Evolutionary conservation across 352 stramenopile genomes (phyloP).

Genomic region (Pythium utonaiense): DNA sequence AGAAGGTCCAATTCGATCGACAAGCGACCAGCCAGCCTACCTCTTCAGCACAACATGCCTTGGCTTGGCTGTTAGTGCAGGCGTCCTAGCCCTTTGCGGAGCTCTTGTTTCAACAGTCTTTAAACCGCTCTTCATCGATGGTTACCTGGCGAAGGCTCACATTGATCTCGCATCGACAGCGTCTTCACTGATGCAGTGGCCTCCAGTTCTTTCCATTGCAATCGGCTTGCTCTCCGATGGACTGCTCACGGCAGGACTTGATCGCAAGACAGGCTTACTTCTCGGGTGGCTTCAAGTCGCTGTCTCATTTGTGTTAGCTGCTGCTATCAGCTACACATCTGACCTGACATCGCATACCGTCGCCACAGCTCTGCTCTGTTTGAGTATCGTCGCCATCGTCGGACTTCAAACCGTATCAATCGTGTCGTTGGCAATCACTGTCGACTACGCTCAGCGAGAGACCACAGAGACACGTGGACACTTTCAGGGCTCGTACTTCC

Average conservation of each 20-base stretch:
- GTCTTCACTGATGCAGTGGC: constrained; percentile 14
- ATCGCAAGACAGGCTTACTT: constrained; percentile 55
- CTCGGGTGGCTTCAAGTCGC: constrained; percentile 26
- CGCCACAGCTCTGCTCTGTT: neutral
- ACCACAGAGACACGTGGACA: constrained; percentile 34
- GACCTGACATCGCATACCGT: neutral
- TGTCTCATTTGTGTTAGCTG: neutral
- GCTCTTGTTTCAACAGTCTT: constrained; percentile 9
- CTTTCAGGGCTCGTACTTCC: constrained; percentile 35
- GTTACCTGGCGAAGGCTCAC: neutral
- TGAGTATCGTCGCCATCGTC: neutral
- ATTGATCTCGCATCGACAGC: neutral
- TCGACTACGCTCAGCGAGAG: constrained; percentile 54
- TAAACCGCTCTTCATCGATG: constrained; percentile 4
- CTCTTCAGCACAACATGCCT: constrained; percentile 2
- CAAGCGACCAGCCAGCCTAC: neutral
- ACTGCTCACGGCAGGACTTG: constrained; percentile 44
- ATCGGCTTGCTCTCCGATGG: constrained; percentile 57
- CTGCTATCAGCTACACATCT: neutral
- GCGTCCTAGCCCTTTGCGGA: neutral
- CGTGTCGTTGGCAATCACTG: constrained; percentile 35
- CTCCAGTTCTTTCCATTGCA: constrained; percentile 23
- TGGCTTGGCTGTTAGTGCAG: constrained; percentile 3
- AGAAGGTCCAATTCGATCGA: constrained; percentile 2
- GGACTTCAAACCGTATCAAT: constrained; percentile 33